Conservation (phyloP, 805 yeast species). For the Kluyveromyces aestuarii region DNA sequence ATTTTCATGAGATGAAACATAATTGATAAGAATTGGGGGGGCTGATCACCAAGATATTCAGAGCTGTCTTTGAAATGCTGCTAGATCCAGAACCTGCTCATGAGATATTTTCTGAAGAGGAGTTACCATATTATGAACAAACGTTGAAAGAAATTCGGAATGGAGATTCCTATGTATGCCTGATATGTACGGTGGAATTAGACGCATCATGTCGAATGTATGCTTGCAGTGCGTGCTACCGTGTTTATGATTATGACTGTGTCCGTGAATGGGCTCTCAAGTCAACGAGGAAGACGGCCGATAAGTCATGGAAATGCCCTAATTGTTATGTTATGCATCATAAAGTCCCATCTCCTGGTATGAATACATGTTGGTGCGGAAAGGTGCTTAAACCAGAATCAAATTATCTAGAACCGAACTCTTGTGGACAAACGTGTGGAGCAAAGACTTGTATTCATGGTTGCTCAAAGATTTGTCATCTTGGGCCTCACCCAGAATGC, state of each 20-base stretch:
- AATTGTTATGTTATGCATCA: conserved; percentile 39
- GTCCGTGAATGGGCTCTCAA: conserved; percentile 78
- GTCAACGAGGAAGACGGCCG: conserved; percentile 55
- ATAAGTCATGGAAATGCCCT: conserved; percentile 78
- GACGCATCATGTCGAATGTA: conserved; percentile 59
- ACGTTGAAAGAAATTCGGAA: conserved; percentile 24
- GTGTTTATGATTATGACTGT: conserved; percentile 83
- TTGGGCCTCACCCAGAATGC: conserved; percentile 81
- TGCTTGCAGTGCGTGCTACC: conserved; percentile 68
- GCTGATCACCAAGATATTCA: neutral
- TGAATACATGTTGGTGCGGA: conserved; percentile 76
- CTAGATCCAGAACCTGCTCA: conserved; percentile 6
- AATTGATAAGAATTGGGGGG: too few relatives aligned
- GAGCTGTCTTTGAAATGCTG: neutral
- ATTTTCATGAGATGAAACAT: too few relatives aligned
- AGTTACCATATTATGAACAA: conserved; percentile 24
- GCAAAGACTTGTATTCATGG: conserved; percentile 60
- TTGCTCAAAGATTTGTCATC: conserved; percentile 72
- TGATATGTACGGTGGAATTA: conserved; percentile 82
- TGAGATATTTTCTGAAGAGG: conserved; percentile 7
- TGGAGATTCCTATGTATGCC: conserved; percentile 67
- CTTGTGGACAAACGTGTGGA: conserved; percentile 80
- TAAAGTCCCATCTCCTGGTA: conserved; percentile 45
- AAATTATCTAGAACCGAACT: conserved; percentile 60
- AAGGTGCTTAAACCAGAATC: conserved; percentile 56